Percentiles rank a stretch among this genome's conserved stretches.
Conservation (phyloP, 305 asterid species). For the Plantago coronopus region DNA sequence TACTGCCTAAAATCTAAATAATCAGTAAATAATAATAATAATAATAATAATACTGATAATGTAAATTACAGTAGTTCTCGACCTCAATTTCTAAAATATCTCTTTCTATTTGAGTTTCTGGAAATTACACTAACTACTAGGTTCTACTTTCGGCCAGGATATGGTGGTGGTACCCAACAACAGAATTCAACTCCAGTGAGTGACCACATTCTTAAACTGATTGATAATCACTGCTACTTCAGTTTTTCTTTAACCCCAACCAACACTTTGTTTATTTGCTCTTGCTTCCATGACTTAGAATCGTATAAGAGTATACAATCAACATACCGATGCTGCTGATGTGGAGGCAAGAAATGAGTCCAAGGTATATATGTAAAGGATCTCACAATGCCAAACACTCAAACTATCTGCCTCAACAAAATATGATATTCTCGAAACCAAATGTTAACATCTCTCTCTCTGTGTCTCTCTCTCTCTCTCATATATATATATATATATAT, state of each 20-base stretch:
- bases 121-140: neutral
- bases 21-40: no score
- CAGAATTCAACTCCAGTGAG: conserved; percentile 57
- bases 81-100: no score
- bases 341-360: conserved; percentile 31
- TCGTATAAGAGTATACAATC: conserved; percentile 39
- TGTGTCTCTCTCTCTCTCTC: no score
- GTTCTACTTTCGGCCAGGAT: conserved; percentile 43
- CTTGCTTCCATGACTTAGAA: conserved; percentile 32
- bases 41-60: no score
- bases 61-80: no score
- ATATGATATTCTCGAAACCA: no score
- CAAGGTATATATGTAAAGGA: conserved; percentile 48
- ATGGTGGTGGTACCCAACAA: conserved; percentile 40
- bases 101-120: neutral
- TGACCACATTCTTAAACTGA: conserved; percentile 16
- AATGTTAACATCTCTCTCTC: no score
- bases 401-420: no score
- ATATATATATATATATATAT: no score
- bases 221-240: conserved; percentile 5
- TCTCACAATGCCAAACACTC: neutral
- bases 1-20: no score
- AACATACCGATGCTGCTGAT: conserved; percentile 28
- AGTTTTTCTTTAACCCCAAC: conserved; percentile 3
- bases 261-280: neutral